Conservation (phyloP, 116 monocot genomes). For the Trichopus zeylanicus region DNA sequence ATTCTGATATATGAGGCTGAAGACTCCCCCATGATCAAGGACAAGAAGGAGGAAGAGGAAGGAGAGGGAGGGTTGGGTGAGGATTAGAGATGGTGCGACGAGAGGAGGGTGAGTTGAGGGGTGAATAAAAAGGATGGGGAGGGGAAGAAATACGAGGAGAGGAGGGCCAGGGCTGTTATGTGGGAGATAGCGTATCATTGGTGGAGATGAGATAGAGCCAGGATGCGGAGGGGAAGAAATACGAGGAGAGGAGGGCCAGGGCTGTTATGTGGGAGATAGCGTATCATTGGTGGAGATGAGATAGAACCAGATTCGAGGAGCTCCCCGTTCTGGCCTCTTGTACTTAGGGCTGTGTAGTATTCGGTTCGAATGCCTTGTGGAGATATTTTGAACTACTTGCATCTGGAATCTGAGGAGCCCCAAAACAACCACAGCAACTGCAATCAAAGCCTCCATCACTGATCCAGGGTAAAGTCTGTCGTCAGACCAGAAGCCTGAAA, state of each 20-base stretch:
- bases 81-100: not conserved
- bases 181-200: constrained; percentile 34
- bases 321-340: no score
- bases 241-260: constrained; percentile 11
- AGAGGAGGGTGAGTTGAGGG: not conserved
- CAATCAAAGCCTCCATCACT: no score
- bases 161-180: constrained; percentile 21
- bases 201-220: constrained; percentile 43
- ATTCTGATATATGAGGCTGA: constrained; percentile 56
- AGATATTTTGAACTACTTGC: no score
- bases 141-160: constrained; percentile 1
- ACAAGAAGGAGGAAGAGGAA: not conserved
- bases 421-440: no score
- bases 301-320: no score
- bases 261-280: constrained; percentile 24
- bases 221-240: not conserved
- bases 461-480: no score
- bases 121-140: not conserved
- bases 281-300: constrained; percentile 47
- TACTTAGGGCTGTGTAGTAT: no score
- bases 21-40: constrained; percentile 36
- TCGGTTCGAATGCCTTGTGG: no score
- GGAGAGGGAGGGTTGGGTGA: not conserved
- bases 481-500: no score
- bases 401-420: no score